Conservation (phyloP, 768 basidiomycete genomes). For the Mycena maculata region DNA sequence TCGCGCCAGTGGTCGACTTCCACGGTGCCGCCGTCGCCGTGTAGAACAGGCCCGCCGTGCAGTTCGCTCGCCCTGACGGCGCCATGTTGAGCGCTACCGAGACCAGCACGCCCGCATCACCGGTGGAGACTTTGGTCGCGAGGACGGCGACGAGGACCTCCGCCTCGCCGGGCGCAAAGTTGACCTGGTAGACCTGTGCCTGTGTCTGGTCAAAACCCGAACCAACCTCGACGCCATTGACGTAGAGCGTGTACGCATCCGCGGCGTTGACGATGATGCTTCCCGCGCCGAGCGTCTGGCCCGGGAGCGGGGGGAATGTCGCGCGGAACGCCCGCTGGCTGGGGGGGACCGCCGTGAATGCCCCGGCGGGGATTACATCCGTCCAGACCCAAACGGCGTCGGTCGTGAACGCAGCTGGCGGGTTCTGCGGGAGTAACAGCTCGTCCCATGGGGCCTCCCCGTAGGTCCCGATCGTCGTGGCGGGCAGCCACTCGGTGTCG, state of each 20-base stretch:
- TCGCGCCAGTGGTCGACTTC: neutral
- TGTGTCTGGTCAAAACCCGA: neutral
- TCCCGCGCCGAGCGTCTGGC: neutral
- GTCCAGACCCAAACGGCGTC: neutral
- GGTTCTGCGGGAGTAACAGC: neutral
- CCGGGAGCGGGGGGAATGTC: neutral
- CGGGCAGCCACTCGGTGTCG: neutral
- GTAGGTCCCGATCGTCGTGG: neutral
- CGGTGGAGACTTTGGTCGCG: neutral
- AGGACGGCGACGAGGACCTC: slow-evolving; percentile 3
- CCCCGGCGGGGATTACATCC: neutral
- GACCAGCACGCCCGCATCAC: neutral
- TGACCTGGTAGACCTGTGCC: neutral
- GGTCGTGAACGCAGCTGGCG: neutral
- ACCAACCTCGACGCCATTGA: slow-evolving; percentile 1
- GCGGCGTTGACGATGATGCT: slow-evolving; percentile 2
- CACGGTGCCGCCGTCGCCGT: neutral
- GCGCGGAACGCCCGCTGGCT: neutral
- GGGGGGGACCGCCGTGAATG: neutral
- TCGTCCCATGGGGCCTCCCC: neutral
- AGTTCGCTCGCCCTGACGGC: neutral
- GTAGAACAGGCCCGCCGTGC: neutral
- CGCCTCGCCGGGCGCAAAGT: neutral
- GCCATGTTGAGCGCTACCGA: slow-evolving; percentile 5
- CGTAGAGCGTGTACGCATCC: slow-evolving; percentile 2